These are phyloP conservation scores for Graphiopsis chlorocephala DNA, from an alignment of 2,329 filamentous ascomycete species.

Conservation along the genomic window DNA sequence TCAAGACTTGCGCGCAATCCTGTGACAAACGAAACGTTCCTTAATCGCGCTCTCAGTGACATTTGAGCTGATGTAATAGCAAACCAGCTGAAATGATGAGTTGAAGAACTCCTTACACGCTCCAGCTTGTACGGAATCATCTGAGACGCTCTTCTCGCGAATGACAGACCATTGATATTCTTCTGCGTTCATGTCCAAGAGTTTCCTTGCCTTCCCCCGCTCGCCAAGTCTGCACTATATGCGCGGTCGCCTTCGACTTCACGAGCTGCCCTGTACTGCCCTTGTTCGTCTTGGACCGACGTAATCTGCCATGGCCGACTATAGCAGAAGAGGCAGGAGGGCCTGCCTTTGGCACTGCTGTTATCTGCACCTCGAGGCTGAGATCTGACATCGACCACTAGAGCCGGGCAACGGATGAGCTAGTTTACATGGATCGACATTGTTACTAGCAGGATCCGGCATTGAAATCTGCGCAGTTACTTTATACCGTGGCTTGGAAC, in stretches of 20 bases:
- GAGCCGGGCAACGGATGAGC: not conserved
- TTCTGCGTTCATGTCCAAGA: no score
- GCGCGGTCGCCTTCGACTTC: not conserved
- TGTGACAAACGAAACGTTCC: no score
- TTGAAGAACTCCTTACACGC: no score
- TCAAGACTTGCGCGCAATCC: no score
- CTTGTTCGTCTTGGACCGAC: conserved; percentile 6
- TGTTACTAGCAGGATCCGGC: not conserved
- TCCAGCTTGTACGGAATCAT: no score
- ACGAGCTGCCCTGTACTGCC: not conserved
- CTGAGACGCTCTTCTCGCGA: no score
- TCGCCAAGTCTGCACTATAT: not conserved
- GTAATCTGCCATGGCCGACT: conserved; percentile 5
- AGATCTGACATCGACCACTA: not conserved
- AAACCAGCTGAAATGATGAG: no score
- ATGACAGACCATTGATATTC: no score
- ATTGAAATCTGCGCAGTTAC: not conserved
- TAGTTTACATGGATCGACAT: conserved; percentile 1
- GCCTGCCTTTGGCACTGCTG: not conserved
- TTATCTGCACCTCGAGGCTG: not conserved
- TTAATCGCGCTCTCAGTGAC: no score
- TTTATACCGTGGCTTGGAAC: not conserved
- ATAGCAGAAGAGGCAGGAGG: conserved; percentile 12
- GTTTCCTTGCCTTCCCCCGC: not conserved
- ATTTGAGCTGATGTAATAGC: no score